A percentile compares a stretch with the other conserved stretches of the same genome.
Evolutionary conservation across 805 yeast genomes (phyloP).

Genomic region (Wickerhamiella bombiphila): DNA sequence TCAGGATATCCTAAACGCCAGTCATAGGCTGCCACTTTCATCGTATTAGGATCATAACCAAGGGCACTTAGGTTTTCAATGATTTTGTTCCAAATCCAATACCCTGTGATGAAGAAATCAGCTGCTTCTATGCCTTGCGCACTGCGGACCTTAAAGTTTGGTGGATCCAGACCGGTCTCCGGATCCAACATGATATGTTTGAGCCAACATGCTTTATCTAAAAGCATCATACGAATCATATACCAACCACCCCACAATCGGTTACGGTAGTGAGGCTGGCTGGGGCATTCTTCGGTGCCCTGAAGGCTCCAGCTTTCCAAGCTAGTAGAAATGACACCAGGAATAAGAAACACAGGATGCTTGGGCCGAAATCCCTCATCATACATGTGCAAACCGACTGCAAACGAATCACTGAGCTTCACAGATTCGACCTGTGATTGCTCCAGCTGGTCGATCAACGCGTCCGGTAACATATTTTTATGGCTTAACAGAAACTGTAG

Average conservation of each 20-base stretch:
- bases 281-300: conserved; percentile 68
- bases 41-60: conserved; percentile 83
- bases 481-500: conserved; percentile 16
- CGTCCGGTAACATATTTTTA: conserved; percentile 52
- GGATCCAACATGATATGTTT: conserved; percentile 81
- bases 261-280: conserved; percentile 72
- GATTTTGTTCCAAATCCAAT: conserved; percentile 97
- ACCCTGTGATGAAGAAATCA: conserved; percentile 91
- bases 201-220: conserved; percentile 89
- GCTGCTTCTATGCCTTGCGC: conserved; percentile 96
- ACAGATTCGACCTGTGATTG: conserved; percentile 36
- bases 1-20: conserved; percentile 91
- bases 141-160: conserved; percentile 63
- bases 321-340: conserved; percentile 93
- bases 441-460: conserved; percentile 43
- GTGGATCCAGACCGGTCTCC: conserved; percentile 86
- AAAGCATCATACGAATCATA: conserved; percentile 82
- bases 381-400: conserved; percentile 63
- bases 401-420: conserved; percentile 58
- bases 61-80: conserved; percentile 88
- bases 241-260: conserved; percentile 95
- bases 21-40: conserved; percentile 87
- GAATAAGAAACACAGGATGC: conserved; percentile 80
- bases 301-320: conserved; percentile 82
- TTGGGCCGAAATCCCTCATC: conserved; percentile 37